These are phyloP conservation scores for Lippia alba DNA, from an alignment of 305 asterid species.

Conservation along the genomic window DNA sequence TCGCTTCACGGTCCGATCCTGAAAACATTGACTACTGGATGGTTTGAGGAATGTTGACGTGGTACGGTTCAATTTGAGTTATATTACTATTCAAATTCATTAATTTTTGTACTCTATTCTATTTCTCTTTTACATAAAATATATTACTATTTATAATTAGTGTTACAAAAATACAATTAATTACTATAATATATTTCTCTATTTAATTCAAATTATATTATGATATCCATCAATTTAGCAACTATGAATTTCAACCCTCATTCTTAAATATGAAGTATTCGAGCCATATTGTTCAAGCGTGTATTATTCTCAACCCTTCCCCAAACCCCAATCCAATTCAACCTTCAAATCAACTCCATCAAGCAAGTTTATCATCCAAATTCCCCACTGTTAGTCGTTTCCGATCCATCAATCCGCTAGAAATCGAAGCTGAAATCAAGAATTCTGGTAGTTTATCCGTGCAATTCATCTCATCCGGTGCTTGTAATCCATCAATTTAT, in stretches of 20 bases:
- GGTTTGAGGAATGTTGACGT: no score
- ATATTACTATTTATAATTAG: no score
- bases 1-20: no score
- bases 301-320: constrained; percentile 34
- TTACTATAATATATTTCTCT: no score
- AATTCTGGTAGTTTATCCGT: not conserved
- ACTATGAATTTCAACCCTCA: not conserved
- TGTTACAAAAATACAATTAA: no score
- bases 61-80: no score
- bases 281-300: constrained; percentile 34
- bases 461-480: not conserved
- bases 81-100: no score
- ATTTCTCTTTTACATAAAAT: no score
- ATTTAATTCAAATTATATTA: no score
- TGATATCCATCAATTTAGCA: no score
- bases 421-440: constrained; percentile 18
- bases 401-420: constrained; percentile 32
- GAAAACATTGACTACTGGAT: no score
- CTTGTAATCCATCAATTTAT: constrained; percentile 21
- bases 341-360: constrained; percentile 11
- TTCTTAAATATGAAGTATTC: not conserved
- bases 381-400: not conserved
- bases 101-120: no score
- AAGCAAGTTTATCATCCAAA: constrained; percentile 23
- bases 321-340: constrained; percentile 25